phyloP scores from a whole-genome alignment of 139 green algal genomes.

The Closterium sp. region DNA sequence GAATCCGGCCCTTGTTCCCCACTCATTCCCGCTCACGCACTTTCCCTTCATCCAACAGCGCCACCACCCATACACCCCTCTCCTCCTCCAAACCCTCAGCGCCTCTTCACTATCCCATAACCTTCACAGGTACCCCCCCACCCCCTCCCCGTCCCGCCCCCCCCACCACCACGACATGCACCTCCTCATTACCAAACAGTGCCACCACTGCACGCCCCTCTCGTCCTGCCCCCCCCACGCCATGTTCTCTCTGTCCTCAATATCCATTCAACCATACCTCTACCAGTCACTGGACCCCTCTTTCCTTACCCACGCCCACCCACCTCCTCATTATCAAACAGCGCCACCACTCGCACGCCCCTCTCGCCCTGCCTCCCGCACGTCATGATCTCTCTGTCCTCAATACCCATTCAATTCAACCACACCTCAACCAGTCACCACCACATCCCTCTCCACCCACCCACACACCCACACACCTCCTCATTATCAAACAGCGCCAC shows the following conservation, averaged over 20 bases:
- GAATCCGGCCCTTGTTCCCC: not conserved
- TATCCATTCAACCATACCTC: no score
- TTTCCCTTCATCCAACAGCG: no score
- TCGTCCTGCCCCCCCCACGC: not conserved
- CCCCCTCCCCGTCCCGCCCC: not conserved
- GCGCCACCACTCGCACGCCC: no score
- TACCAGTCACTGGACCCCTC: no score
- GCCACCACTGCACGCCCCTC: not conserved
- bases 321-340: no score
- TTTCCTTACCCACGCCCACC: constrained; percentile 27
- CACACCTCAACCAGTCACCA: no score
- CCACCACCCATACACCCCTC: not conserved
- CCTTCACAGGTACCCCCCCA: no score
- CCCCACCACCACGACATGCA: constrained; percentile 43
- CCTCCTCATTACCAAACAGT: no score
- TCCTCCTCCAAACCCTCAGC: not conserved
- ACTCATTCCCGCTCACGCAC: constrained; percentile 52
- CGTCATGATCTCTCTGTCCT: not conserved
- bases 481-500: no score
- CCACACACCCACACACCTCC: constrained; percentile 50
- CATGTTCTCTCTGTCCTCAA: not conserved
- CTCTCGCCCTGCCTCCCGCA: not conserved
- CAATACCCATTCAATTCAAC: no score
- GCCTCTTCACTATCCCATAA: no score
- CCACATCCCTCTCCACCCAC: not conserved